Evolutionary conservation across 441 rosid genomes (phyloP), one percentile per base, ranked within the genome.

Genomic region (Aleurites moluccanus): DNA sequence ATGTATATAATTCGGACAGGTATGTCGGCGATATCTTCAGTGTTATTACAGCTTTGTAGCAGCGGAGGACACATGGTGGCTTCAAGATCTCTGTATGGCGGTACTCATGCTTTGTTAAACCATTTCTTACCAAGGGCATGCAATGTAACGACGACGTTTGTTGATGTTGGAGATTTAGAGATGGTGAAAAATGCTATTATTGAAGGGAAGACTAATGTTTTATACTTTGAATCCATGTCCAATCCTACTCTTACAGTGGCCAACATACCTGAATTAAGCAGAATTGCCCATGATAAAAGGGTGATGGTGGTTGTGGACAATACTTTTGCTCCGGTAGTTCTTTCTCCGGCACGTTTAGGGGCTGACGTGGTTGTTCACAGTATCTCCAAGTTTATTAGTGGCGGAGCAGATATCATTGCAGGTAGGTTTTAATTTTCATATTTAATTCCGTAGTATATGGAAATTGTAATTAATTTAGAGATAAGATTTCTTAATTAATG

Each of bases 31-130:
- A 95, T 95, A 79, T 90, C 99, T 3, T 85, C 96, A 72, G 98
- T 88, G 76, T 59, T 95, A 81, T 52, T 95, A 67, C 98, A 95
- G 77, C 90, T 92, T 0, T 95, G 98, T 85, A 89, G 94, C 87
- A 92, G 92, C 78, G 98, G 99, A 33, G 98, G 90, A 53, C 99
- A 95, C 89, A 81, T 92, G 77, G 97, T 91, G 84, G 99, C 98
- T 0, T 86, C 98, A 20, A 81, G 64, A 80, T 64, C 88, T 1
- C 86, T 95, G 21, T 92, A 92, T 72, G 98, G 98, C 56, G 98
- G 99, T 76, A 95, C 98, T 16, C 98, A 95, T 75, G 99, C 99
- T 15, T 80, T 95, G 75, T 81, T 95, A 44, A 78, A 90, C 28
- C 94, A 95, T 82, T 95, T 95, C 77, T 70, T 95, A 65, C 92